A percentile compares a stretch with the other conserved stretches of the same genome.
These are phyloP conservation scores for Hypoxylon sp. DNA, from an alignment of 2,329 filamentous ascomycete species.

Conservation along the genomic window DNA sequence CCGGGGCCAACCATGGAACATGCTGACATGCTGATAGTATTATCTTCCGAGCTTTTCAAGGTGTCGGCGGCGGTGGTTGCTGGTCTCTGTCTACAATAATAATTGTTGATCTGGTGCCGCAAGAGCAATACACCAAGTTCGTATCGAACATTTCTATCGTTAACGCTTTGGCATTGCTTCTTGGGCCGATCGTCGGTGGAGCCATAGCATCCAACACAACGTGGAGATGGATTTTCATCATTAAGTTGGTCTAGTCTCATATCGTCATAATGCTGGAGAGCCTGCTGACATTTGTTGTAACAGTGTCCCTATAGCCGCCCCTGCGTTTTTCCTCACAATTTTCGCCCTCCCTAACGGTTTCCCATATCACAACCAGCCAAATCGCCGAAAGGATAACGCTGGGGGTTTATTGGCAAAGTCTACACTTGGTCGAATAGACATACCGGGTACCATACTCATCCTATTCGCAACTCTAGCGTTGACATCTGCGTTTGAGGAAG, in stretches of 20 bases:
- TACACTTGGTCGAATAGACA: slow-evolving; percentile 35
- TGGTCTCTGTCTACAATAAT: slow-evolving; percentile 40
- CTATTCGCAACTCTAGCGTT: slow-evolving; percentile 39
- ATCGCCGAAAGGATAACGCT: neutral
- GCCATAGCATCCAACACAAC: slow-evolving; percentile 38
- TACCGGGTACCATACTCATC: slow-evolving; percentile 40
- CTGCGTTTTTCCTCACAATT: slow-evolving; percentile 16
- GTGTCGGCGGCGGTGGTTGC: slow-evolving; percentile 32
- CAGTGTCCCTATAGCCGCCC: slow-evolving; percentile 29
- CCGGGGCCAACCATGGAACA: neutral
- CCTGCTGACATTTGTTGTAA: neutral
- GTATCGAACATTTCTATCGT: slow-evolving; percentile 29
- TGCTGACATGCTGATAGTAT: slow-evolving; percentile 1
- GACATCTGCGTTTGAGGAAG: slow-evolving; percentile 44
- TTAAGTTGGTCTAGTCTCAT: slow-evolving; percentile 40
- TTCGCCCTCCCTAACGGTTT: slow-evolving; percentile 28
- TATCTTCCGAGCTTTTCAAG: slow-evolving; percentile 35
- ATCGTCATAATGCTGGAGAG: neutral
- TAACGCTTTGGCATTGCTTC: slow-evolving; percentile 33
- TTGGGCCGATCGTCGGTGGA: slow-evolving; percentile 48
- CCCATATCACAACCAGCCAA: slow-evolving; percentile 17
- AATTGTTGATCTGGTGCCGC: slow-evolving; percentile 42
- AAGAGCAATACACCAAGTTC: slow-evolving; percentile 36
- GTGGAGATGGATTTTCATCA: slow-evolving; percentile 51
- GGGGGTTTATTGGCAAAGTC: slow-evolving; percentile 3